phyloP scores from a whole-genome alignment of 1,284 basidiomycete species.

The Tilletia caries region DNA sequence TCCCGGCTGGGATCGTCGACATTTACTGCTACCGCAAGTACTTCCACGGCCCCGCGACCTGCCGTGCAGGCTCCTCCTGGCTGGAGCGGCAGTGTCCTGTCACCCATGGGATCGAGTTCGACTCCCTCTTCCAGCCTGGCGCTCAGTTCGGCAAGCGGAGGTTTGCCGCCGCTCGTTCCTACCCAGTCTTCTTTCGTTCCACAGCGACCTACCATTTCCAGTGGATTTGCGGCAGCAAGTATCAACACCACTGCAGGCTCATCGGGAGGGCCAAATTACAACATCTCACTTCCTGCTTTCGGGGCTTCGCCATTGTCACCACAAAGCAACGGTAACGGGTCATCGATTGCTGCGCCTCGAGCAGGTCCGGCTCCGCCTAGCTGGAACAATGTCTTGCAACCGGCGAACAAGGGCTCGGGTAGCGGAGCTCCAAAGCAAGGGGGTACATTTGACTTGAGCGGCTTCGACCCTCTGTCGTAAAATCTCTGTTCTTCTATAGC shows the following conservation, averaged over 20 bases:
- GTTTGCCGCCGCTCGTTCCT: slow-evolving; percentile 5
- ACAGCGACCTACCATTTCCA: too few species aligned
- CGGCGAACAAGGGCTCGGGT: not conserved
- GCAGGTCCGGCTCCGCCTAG: not conserved
- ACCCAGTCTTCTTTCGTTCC: slow-evolving; percentile 1
- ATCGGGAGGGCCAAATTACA: slow-evolving; percentile 36
- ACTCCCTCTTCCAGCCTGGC: not conserved
- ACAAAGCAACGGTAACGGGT: not conserved
- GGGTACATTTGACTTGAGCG: not conserved
- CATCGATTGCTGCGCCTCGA: not conserved
- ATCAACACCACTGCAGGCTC: not conserved
- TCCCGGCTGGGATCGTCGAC: not conserved
- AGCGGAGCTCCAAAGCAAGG: not conserved
- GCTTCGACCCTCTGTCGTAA: slow-evolving; percentile 4
- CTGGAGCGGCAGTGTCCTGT: not conserved
- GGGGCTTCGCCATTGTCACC: slow-evolving; percentile 7
- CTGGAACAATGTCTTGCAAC: slow-evolving; percentile 3
- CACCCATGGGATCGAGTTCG: slow-evolving; percentile 12
- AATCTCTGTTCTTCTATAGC: too few species aligned
- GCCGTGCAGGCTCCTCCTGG: not conserved
- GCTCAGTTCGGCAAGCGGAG: not conserved
- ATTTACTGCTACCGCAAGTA: not conserved
- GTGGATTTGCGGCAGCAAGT: not conserved
- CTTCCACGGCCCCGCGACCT: not conserved
- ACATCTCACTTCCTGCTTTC: slow-evolving; percentile 23